Conservation (phyloP, 2,329 filamentous ascomycete species). For the Aspergillus sp. region DNA sequence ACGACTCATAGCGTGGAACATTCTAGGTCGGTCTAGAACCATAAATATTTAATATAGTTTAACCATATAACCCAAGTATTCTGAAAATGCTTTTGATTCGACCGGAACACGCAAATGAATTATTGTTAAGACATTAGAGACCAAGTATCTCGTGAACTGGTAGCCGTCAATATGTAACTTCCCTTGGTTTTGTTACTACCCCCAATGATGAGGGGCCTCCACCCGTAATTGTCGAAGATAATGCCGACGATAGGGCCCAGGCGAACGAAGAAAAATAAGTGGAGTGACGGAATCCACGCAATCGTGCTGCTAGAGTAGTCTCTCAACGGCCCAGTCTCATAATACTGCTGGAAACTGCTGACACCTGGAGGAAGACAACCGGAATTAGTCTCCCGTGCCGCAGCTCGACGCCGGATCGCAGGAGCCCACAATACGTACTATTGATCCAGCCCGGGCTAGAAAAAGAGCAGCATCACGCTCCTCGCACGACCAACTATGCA, state of each 20-base stretch:
- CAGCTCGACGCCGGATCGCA: background rate
- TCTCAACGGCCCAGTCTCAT: constrained; percentile 1
- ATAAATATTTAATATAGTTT: too few species aligned
- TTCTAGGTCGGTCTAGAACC: too few species aligned
- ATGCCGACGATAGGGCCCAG: constrained; percentile 54
- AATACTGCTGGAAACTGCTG: constrained; percentile 12
- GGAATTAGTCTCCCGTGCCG: background rate
- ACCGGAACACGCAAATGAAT: too few species aligned
- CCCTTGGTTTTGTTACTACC: too few species aligned
- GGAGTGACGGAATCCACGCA: constrained; percentile 12
- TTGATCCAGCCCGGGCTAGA: constrained; percentile 7
- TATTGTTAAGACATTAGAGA: too few species aligned
- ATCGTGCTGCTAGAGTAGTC: constrained; percentile 9
- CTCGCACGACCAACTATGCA: constrained; percentile 5
- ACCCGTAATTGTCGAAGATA: constrained; percentile 61
- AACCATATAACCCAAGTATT: too few species aligned
- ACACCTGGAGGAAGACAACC: constrained; percentile 2
- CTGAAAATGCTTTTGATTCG: too few species aligned
- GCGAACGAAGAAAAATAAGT: constrained; percentile 13
- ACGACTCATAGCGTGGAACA: too few species aligned
- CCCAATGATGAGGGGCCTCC: constrained; percentile 49
- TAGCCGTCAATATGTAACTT: too few species aligned
- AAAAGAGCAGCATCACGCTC: constrained; percentile 7
- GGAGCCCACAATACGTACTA: background rate
- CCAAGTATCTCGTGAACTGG: too few species aligned